Conservation (phyloP, 2,329 filamentous ascomycete species). For the Colletotrichum plurivorum region DNA sequence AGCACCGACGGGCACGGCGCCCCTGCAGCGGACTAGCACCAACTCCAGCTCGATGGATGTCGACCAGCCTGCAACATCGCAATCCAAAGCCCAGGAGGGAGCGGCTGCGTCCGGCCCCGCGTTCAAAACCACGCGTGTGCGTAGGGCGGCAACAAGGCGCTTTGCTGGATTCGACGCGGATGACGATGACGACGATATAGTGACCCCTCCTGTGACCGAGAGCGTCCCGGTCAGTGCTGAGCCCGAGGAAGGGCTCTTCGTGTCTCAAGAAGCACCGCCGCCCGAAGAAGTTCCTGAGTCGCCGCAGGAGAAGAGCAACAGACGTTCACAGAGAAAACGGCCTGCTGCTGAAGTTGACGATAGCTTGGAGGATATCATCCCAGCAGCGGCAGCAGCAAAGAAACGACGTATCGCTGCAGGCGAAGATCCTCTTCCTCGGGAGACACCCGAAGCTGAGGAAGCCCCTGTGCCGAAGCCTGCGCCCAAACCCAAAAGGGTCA, state of each 20-base stretch:
- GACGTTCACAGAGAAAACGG: slow-evolving; percentile 60
- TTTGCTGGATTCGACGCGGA: slow-evolving; percentile 81
- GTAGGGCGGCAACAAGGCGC: slow-evolving; percentile 57
- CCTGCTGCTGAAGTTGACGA: slow-evolving; percentile 63
- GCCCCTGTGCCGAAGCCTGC: slow-evolving; percentile 45
- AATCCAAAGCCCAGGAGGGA: slow-evolving; percentile 27
- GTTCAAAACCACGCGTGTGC: slow-evolving; percentile 43
- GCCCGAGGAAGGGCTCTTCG: slow-evolving; percentile 67
- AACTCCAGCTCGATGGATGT: slow-evolving; percentile 44
- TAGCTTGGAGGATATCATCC: slow-evolving; percentile 80
- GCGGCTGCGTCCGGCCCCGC: slow-evolving; percentile 41
- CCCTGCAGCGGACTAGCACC: slow-evolving; percentile 32
- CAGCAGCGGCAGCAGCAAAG: slow-evolving; percentile 84
- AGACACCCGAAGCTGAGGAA: slow-evolving; percentile 46
- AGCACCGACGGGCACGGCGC: slow-evolving; percentile 45
- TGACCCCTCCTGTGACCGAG: slow-evolving; percentile 44
- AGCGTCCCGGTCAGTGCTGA: slow-evolving; percentile 38
- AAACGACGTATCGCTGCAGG: slow-evolving; percentile 77
- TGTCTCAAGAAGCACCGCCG: slow-evolving; percentile 61
- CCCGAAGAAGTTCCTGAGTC: slow-evolving; percentile 40
- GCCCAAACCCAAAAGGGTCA: slow-evolving; percentile 61
- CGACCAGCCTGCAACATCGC: slow-evolving; percentile 41
- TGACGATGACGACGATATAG: slow-evolving; percentile 57
- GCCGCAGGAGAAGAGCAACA: slow-evolving; percentile 39
- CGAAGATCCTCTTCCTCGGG: slow-evolving; percentile 58